Conservation (phyloP, 1,284 basidiomycete species). For the Meripilus lineatus region DNA sequence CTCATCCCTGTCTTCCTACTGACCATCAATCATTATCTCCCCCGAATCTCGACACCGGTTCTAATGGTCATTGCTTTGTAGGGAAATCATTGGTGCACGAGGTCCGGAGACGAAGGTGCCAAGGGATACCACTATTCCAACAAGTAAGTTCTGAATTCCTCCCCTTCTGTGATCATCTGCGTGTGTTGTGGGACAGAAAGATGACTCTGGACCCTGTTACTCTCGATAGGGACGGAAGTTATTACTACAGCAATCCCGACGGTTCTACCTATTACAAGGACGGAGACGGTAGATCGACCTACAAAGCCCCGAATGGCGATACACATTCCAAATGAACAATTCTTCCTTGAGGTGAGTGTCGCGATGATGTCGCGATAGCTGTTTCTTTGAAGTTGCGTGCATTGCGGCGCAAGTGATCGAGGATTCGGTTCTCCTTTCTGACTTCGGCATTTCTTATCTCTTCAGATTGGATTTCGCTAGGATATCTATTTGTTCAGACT, state of each 20-base stretch:
- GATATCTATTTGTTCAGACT: too few relatives aligned
- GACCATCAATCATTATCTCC: conserved; percentile 18
- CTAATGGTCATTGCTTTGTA: conserved; percentile 4
- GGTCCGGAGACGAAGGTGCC: conserved; percentile 16
- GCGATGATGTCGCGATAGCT: not conserved
- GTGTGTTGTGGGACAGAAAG: not conserved
- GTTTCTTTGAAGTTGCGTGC: too few relatives aligned
- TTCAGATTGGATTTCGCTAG: too few relatives aligned
- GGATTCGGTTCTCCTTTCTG: too few relatives aligned
- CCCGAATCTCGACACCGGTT: not conserved
- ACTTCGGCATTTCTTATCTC: too few relatives aligned
- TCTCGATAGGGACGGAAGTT: conserved; percentile 20
- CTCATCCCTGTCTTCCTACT: conserved; percentile 15
- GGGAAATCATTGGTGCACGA: conserved; percentile 25
- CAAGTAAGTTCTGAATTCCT: conserved; percentile 13
- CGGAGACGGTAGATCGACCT: conserved; percentile 15
- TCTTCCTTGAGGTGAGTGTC: not conserved
- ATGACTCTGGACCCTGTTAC: not conserved
- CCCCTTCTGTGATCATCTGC: not conserved
- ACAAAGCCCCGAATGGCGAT: conserved; percentile 16
- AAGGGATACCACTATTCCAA: conserved; percentile 27
- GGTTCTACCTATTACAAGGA: conserved; percentile 23
- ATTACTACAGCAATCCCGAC: conserved; percentile 22
- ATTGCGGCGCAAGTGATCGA: too few relatives aligned
- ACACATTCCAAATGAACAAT: conserved; percentile 10